Base-by-base conservation (phyloP, 2,329 filamentous ascomycete species). In the Knufia petricola region DNA sequence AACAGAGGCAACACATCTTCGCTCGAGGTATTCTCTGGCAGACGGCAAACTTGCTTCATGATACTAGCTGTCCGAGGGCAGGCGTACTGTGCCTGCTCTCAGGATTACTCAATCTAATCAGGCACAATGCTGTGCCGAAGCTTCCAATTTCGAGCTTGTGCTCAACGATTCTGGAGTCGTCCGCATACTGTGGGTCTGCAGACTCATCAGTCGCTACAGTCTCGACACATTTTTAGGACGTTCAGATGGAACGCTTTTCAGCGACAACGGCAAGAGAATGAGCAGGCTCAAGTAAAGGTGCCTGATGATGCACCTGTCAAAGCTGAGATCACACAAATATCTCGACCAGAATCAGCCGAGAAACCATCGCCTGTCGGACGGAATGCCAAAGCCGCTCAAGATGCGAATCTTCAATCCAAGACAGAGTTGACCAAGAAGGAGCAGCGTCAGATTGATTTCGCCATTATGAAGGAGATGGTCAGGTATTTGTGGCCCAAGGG, bases 381-480 rank as follows among this genome's bases (percentile, higher is more conserved):
- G 17, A 58, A 59, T 52, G 58, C 58, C 24, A 60, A 61, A 41
- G 43, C 59, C n/a, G 52, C 59, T 39, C 63, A 65, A 46, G 67
- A 68, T 50, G 80, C 82, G 58, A 74, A 78, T 24, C 66, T 89
- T 37, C 76, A 85, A 17, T 69, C 75, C 10, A 74, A 84, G 61
- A 76, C 84, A 52, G 82, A 79, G 1, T 63, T 78, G 61, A 81
- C 79, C 44, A 82, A 81, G 17, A 81, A 89, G 59, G 87, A 95
- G 68, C 94, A 98, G 74, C 81, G 92, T 59, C 94, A 89, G 69
- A 90, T 89, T 7, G 92, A 98, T 63, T 95, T 90, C 90, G 89
- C 89, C 41, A 98, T 98, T 58, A 92, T 98, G 75, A 94, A 85
- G 69, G 90, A 98, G 66, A 96, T 98, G 90, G 82, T 84, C 52